A percentile compares a stretch with the other conserved stretches of the same genome.
These are phyloP conservation scores for Dactylorhiza incarnata DNA, from an alignment of 106 monocot species.

Conservation along the genomic window DNA sequence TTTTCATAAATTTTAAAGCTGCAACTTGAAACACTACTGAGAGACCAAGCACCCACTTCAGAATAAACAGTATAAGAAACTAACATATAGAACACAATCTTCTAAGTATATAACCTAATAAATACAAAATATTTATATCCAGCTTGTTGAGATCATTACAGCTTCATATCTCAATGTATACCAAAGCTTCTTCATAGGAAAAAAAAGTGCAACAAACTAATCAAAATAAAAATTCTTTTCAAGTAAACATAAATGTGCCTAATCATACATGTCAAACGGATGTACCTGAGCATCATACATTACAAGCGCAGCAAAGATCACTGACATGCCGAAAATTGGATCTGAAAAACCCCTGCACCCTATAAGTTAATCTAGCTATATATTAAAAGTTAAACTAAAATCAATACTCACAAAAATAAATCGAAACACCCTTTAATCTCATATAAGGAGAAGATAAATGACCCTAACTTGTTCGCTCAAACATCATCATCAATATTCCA, in stretches of 20 bases:
- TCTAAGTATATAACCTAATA: neutral
- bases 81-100: neutral
- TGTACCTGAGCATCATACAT: slow-evolving; percentile 98
- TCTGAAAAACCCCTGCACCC: slow-evolving; percentile 81
- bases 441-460: neutral
- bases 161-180: too few relatives aligned
- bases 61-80: neutral
- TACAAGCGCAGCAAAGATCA: slow-evolving; percentile 64
- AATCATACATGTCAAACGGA: neutral
- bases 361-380: slow-evolving; percentile 3
- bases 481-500: too few relatives aligned
- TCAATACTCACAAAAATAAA: neutral
- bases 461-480: neutral
- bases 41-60: neutral
- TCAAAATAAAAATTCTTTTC: neutral
- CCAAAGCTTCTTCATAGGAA: neutral
- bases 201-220: neutral
- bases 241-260: neutral
- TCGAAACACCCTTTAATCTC: neutral
- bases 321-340: slow-evolving; percentile 81
- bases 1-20: neutral
- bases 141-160: too few relatives aligned
- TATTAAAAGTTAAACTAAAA: neutral
- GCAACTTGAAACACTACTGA: neutral
- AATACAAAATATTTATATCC: too few relatives aligned